phyloP scores from a whole-genome alignment of 2,329 filamentous ascomycete species.

The Talaromyces amestolkiae region DNA sequence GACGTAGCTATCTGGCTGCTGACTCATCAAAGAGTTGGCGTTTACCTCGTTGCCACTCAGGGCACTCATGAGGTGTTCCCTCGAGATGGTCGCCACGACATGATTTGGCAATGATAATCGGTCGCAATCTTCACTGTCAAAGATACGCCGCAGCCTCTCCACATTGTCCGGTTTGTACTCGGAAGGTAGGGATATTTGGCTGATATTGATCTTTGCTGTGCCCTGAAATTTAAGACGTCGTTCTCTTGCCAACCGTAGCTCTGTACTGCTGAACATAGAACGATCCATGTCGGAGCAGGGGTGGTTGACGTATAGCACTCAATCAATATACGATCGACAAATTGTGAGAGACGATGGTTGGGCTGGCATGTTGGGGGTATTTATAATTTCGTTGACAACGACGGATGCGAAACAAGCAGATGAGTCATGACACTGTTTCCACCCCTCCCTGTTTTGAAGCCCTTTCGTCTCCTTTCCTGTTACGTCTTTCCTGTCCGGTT shows the following conservation, averaged over 20 bases:
- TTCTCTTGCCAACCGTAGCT: background rate
- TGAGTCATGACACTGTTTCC: background rate
- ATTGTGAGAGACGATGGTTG: background rate
- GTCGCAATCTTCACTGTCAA: slow-evolving; percentile 17
- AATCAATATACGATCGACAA: background rate
- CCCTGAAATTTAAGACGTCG: slow-evolving; percentile 26
- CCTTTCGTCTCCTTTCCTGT: background rate
- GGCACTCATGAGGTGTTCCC: background rate
- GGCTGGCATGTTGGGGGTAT: background rate
- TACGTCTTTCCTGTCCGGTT: too few species aligned
- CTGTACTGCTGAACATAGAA: background rate
- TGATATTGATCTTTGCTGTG: slow-evolving; percentile 26
- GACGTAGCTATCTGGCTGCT: background rate
- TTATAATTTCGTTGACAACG: background rate
- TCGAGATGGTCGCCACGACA: background rate
- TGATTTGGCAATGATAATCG: background rate
- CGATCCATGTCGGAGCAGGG: background rate
- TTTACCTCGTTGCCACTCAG: background rate
- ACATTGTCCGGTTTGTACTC: slow-evolving; percentile 23
- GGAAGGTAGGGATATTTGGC: slow-evolving; percentile 19
- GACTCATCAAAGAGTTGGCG: background rate
- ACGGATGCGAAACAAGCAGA: background rate
- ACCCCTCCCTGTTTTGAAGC: background rate
- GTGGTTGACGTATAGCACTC: background rate
- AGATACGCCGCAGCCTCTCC: slow-evolving; percentile 25